Evolutionary conservation across 805 yeast species (phyloP), one percentile per base, ranked within the genome.

Genomic region (Lachancea sp.): DNA sequence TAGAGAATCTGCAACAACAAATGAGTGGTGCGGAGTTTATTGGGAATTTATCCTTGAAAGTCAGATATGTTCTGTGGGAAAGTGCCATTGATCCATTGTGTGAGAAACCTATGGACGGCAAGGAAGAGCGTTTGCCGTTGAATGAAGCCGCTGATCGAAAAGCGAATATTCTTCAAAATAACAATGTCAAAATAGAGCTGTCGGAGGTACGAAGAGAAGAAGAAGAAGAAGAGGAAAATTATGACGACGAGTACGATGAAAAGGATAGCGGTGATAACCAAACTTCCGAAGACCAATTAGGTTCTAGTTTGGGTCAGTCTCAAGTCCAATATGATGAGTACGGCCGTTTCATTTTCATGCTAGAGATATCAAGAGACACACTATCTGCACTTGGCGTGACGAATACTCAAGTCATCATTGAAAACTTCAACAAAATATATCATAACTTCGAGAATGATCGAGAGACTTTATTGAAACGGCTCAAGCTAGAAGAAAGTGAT

Each of bases 401-500:
- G 17, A 65, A 67, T 33, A 55, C 61, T 32, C 63, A 60, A 30
- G 49, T 50, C 2, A 47, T 67, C 4, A 75, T 83, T 42, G 75
- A 71, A 43, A 82, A 77, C 54, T 81, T 82, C 65, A 78, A 78
- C 61, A 80, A 76, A 49, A 75, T 83, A 3, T 83, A 83, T 53
- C 92, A 83, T 54, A 77, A 72, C 49, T 82, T 82, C 55, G 94
- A 84, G 56, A 74, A 77, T 54, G 95, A 84, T 58, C 63, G 56
- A 42, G 94, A 85, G 39, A 84, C 89, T 1, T 68, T 86, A 40
- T 67, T 80, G 40, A 83, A 86, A 52, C 72, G 92, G 55, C 63
- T 86, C 45, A 83, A 80, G 54, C 67, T 89, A 23, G 94, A 86
- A 52, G 83, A 82, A 50, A 80, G 85, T 41, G 94, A 89, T 58